A percentile compares a stretch with the other conserved stretches of the same genome.
Evolutionary conservation across 352 stramenopile genomes (phyloP).

Genomic region (Globisporangium spinosum): DNA sequence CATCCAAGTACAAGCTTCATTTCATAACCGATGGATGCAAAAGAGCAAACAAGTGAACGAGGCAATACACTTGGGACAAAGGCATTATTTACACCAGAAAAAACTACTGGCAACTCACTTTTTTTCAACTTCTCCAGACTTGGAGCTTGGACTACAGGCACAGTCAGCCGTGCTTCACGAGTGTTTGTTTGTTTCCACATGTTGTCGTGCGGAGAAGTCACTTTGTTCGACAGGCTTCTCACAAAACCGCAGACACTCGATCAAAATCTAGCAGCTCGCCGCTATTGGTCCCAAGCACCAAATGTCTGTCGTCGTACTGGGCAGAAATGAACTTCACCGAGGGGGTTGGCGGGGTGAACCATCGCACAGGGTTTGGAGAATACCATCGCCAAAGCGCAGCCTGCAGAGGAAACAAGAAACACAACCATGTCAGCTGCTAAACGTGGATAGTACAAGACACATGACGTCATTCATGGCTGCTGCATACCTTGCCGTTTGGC

Average conservation of each 20-base stretch:
- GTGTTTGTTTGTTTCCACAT: background rate
- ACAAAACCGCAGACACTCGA: constrained; percentile 57
- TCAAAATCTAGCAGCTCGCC: constrained; percentile 81
- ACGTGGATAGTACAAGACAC: background rate
- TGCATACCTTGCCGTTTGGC: constrained; percentile 55
- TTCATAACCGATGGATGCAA: background rate
- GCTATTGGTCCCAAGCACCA: constrained; percentile 73
- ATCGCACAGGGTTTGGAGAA: constrained; percentile 67
- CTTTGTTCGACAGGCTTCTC: constrained; percentile 2
- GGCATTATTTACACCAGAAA: constrained; percentile 9
- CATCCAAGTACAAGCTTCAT: background rate
- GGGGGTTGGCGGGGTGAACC: constrained; percentile 54
- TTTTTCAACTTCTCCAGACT: constrained; percentile 3
- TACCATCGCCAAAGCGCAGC: constrained; percentile 85
- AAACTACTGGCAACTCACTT: constrained; percentile 9
- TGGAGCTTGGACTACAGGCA: background rate
- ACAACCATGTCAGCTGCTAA: background rate
- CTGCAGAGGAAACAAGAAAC: constrained; percentile 23
- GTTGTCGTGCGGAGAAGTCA: background rate
- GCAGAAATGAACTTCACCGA: constrained; percentile 60
- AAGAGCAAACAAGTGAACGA: background rate
- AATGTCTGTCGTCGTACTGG: constrained; percentile 67
- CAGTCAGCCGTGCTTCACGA: background rate
- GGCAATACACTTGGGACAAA: background rate
- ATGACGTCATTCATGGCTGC: background rate